Percentiles rank a stretch among this genome's conserved stretches.
phyloP scores from a whole-genome alignment of 495 filamentous ascomycete genomes.

The Acidomyces sp. region DNA sequence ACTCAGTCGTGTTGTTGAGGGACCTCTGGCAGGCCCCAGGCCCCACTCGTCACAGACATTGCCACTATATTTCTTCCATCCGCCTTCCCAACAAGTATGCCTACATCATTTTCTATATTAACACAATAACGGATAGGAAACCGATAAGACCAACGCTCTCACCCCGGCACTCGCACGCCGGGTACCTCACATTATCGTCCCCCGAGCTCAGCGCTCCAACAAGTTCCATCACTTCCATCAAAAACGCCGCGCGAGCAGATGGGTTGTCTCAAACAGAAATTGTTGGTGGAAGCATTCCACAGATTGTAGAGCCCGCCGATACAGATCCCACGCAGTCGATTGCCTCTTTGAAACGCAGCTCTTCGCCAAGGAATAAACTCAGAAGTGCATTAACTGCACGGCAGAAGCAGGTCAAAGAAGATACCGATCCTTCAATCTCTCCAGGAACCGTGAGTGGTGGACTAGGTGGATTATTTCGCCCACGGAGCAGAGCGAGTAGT shows the following conservation, averaged over 20 bases:
- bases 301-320: constrained; percentile 16
- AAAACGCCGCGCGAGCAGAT: constrained; percentile 3
- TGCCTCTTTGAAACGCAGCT: constrained; percentile 7
- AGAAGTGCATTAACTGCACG: constrained; percentile 24
- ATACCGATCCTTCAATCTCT: constrained; percentile 9
- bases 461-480: constrained; percentile 7
- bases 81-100: constrained; percentile 4
- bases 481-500: constrained; percentile 11
- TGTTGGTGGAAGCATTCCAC: constrained; percentile 6
- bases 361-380: constrained; percentile 25
- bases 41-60: not conserved
- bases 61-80: not conserved
- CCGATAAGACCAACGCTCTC: constrained; percentile 45
- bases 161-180: constrained; percentile 62
- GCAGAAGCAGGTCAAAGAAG: constrained; percentile 3
- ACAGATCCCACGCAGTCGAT: constrained; percentile 7
- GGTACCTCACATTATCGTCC: constrained; percentile 70
- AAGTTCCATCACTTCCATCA: constrained; percentile 17
- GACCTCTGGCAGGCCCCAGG: not conserved
- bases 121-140: constrained; percentile 27
- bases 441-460: constrained; percentile 3
- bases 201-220: constrained; percentile 43
- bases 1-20: too few species aligned
- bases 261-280: not conserved
- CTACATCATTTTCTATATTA: constrained; percentile 19